Percentiles rank a stretch among this genome's conserved stretches.
phyloP scores from a whole-genome alignment of 2,329 filamentous ascomycete genomes.

The Diplodia mutila region DNA sequence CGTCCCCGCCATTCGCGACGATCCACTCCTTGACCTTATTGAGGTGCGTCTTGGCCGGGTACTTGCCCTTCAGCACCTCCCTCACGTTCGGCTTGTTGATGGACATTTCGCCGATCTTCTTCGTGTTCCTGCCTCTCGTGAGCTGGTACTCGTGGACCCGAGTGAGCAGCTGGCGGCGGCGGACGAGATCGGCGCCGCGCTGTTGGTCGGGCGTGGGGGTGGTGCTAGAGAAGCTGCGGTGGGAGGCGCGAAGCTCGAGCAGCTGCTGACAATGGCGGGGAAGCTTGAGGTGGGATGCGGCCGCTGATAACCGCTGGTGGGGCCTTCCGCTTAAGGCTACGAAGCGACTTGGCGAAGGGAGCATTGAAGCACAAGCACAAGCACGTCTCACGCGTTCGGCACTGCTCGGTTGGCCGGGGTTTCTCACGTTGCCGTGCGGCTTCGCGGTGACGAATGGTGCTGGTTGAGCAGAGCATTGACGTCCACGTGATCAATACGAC shows the following conservation, averaged over 20 bases:
- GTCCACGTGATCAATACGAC: constrained; percentile 1
- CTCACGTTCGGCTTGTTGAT: constrained; percentile 23
- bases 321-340: constrained; percentile 15
- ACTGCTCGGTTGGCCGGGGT: background rate
- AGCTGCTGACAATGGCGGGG: constrained; percentile 9
- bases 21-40: constrained; percentile 81
- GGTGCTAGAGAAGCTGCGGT: background rate
- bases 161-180: constrained; percentile 7
- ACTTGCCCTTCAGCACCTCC: constrained; percentile 59
- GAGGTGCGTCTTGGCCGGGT: constrained; percentile 86
- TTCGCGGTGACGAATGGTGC: background rate
- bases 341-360: constrained; percentile 1
- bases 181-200: constrained; percentile 14
- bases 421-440: background rate
- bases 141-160: constrained; percentile 17
- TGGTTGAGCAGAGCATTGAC: background rate
- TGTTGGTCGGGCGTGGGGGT: background rate
- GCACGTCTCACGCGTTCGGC: background rate
- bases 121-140: background rate
- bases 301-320: constrained; percentile 20
- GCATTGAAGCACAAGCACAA: background rate
- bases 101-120: constrained; percentile 14
- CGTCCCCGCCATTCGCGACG: constrained; percentile 63
- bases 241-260: background rate
- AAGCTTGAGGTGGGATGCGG: background rate